Evolutionary conservation across 768 basidiomycete species (phyloP), one percentile per base, ranked within the genome.

Genomic region (Dacryopinax primogenitus): DNA sequence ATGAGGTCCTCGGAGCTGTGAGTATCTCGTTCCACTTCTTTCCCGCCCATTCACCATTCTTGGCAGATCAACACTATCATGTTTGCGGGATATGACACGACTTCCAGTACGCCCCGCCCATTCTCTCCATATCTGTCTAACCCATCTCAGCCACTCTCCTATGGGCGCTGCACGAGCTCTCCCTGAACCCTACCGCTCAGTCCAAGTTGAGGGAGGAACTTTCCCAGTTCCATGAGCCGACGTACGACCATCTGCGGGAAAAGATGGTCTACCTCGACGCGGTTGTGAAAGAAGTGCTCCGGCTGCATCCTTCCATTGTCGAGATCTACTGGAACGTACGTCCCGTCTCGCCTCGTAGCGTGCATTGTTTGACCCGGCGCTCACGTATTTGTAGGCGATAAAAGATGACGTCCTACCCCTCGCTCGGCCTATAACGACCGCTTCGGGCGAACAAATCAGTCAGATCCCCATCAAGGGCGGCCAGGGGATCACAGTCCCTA

Each of bases 401-500:
- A 18, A 6, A 23, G 41, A 44, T 6, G 41, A 6, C 41, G 16
- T 18, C 41, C 4, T 44, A 15, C 41, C 41, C 41, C 41, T 44
- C 41, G 4, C 41, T 4, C 7, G 7, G 18, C 41, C 41, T 4
- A 6, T 44, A 15, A 6, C 18, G 18, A 44, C 41, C 4, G 3
- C 7, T 3, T 6, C 4, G 6, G 41, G 41, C 7, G 18, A 37
- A 18, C 41, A 44, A 18, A 44, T 44, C 41, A 18, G 4, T 4
- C 7, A 4, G 18, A 26, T 72, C 44, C 28, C 23, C 41, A 6
- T 73, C 64, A 39, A 66, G 13, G 62, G 45, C n/a, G 70, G 69
- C 0, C 65, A 67, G 32, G 21, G 11, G 11, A 70, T 76, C 64
- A 72, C 76, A 23, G 67, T 75, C 34, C 67, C 70, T 21, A 68